phyloP scores from a whole-genome alignment of 495 filamentous ascomycete genomes.

The Bombardia bombarda region DNA sequence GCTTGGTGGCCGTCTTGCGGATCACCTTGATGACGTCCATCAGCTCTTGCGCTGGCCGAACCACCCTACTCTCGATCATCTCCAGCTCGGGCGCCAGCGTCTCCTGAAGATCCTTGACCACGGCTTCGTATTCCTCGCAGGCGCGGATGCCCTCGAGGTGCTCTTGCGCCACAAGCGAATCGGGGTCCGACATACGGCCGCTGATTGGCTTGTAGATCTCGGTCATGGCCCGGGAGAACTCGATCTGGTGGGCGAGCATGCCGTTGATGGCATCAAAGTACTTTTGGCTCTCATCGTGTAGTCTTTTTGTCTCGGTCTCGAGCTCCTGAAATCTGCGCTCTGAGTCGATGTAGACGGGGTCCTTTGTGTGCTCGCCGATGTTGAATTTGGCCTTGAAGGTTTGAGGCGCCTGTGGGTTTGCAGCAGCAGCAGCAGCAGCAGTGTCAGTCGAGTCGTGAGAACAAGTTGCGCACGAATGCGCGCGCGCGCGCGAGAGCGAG shows the following conservation, averaged over 20 bases:
- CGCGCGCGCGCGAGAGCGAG: too few species aligned
- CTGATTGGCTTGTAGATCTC: slow-evolving; percentile 99
- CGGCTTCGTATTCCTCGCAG: slow-evolving; percentile 91
- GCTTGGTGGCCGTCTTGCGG: slow-evolving; percentile 79
- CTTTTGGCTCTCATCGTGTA: slow-evolving; percentile 92
- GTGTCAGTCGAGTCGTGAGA: background rate
- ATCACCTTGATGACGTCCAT: slow-evolving; percentile 92
- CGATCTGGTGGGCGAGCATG: slow-evolving; percentile 97
- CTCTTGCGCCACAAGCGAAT: slow-evolving; percentile 68
- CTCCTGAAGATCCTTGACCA: slow-evolving; percentile 84
- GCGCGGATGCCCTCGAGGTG: slow-evolving; percentile 92
- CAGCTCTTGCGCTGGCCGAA: slow-evolving; percentile 90
- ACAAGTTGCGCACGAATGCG: background rate
- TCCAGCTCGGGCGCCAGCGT: slow-evolving; percentile 87
- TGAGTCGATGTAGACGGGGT: slow-evolving; percentile 88
- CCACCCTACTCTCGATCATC: slow-evolving; percentile 90
- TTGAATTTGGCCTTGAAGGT: slow-evolving; percentile 87
- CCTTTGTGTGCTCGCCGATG: slow-evolving; percentile 87
- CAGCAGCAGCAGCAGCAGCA: background rate
- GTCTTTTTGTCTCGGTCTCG: slow-evolving; percentile 88
- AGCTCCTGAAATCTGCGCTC: slow-evolving; percentile 92
- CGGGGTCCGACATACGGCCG: slow-evolving; percentile 88
- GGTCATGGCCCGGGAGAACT: slow-evolving; percentile 89
- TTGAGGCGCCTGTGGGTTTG: slow-evolving; percentile 73
- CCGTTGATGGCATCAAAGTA: slow-evolving; percentile 97